A percentile compares a stretch with the other conserved stretches of the same genome.
Evolutionary conservation across 140 eudicot genomes (phyloP).

Genomic region (Erigeron philadelphicus): DNA sequence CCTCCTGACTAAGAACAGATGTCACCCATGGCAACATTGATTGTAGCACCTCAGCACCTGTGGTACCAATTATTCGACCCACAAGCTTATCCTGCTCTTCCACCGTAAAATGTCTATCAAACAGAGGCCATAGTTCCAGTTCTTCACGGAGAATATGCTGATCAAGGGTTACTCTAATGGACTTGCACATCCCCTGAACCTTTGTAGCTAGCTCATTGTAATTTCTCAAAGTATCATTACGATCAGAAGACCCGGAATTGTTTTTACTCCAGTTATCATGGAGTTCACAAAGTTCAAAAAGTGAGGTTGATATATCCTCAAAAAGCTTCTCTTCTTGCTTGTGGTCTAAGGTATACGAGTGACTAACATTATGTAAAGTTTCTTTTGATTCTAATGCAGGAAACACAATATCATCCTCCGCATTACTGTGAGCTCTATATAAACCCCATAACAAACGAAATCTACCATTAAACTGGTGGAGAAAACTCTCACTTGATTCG

Average conservation of each 20-base stretch:
- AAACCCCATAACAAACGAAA: conserved; percentile 96
- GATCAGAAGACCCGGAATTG: conserved; percentile 27
- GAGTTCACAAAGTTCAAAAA: conserved; percentile 72
- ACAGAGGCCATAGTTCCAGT: conserved; percentile 96
- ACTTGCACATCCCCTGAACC: conserved; percentile 97
- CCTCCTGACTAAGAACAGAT: conserved; percentile 95
- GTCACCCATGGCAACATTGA: conserved; percentile 99
- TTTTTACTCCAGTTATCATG: conserved; percentile 35
- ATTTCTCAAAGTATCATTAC: conserved; percentile 36
- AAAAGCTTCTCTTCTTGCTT: conserved; percentile 93
- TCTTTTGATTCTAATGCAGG: conserved; percentile 97
- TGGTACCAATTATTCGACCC: conserved; percentile 94
- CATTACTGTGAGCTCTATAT: conserved; percentile 95
- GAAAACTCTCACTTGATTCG: conserved; percentile 64
- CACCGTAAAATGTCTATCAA: conserved; percentile 91
- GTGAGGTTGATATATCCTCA: conserved; percentile 87
- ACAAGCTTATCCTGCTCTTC: conserved; percentile 98
- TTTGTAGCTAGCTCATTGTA: conserved; percentile 80
- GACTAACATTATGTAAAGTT: conserved; percentile 91
- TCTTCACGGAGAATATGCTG: conserved; percentile 96
- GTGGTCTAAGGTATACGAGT: conserved; percentile 94
- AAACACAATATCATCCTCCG: conserved; percentile 97
- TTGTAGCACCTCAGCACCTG: conserved; percentile 98
- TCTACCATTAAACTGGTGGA: conserved; percentile 82
- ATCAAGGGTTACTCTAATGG: conserved; percentile 90